These are phyloP conservation scores for Stramenopiles sp. DNA, from an alignment of 352 stramenopile species.

Conservation along the genomic window DNA sequence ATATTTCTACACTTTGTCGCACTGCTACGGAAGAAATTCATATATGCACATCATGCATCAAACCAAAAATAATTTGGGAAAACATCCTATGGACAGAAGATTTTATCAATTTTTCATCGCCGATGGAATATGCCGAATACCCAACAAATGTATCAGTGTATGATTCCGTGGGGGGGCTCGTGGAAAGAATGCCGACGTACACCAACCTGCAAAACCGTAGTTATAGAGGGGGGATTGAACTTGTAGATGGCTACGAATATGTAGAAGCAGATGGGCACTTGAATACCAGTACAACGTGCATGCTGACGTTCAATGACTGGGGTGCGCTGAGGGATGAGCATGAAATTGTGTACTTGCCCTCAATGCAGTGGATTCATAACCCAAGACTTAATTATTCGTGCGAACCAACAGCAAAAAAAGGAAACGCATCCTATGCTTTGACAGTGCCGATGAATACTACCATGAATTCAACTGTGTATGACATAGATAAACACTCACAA, in stretches of 20 bases:
- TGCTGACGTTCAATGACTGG: background rate
- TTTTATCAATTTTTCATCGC: background rate
- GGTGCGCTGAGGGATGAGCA: background rate
- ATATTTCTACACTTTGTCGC: no score
- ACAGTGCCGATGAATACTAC: constrained; percentile 1
- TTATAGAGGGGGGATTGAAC: no score
- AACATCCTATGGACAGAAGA: background rate
- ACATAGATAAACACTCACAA: background rate
- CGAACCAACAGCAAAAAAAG: background rate
- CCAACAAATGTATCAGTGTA: background rate
- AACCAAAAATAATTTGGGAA: no score
- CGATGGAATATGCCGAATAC: background rate
- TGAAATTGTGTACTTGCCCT: background rate
- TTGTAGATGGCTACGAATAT: background rate
- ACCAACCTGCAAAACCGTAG: no score
- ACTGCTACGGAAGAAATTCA: no score
- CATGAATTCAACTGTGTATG: constrained; percentile 8
- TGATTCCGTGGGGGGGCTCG: background rate
- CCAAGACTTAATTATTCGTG: background rate
- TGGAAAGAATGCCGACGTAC: no score
- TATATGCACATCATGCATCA: no score
- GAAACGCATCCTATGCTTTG: background rate
- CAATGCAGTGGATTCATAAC: background rate
- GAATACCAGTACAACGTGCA: background rate
- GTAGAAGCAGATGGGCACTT: background rate